Evolutionary conservation across 108 stramenopile genomes (phyloP), one percentile per base, ranked within the genome.

Genomic region (Nannochloropsis gaditana): DNA sequence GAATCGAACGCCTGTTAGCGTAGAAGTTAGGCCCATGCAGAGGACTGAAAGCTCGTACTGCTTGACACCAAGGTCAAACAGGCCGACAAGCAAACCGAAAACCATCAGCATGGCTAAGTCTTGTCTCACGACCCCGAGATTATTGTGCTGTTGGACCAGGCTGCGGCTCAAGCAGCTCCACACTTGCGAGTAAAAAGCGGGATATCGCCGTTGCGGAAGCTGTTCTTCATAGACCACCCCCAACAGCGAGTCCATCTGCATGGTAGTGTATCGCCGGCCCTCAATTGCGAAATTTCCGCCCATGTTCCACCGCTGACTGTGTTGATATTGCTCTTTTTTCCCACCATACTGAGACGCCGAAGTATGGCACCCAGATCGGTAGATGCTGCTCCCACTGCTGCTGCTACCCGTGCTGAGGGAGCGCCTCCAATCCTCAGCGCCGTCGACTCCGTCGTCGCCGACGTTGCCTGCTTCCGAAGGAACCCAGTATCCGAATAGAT

Each of bases 51-150:
- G 59, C n/a, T 73, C 59, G 6, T 73, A 73, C 6, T 73, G 59
- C n/a, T 73, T 73, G 59, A n/a, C 59, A 8, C 59, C 59, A 4
- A 73, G n/a, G n/a, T 73, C 59, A n/a, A 73, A 73, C 2, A 73
- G 59, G n/a, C 59, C 59, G 59, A 73, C 59, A 15, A 73, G n/a
- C 19, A 73, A n/a, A n/a, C 59, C 59, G n/a, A 73, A 73, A n/a
- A 73, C 59, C 59, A 73, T 73, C 19, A 73, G 59, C 59, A 73
- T 73, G 59, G 19, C 59, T n/a, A 73, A n/a, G 59, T 73, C 59
- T 73, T 73, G 59, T 73, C n/a, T 15, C 3, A 73, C 59, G 5
- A 73, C 6, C 19, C 19, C 59, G 59, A 73, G 59, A n/a, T 73
- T 73, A n/a, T 73, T 73, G 59, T 73, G 59, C n/a, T 73, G 59